Percentiles rank a stretch among this genome's conserved stretches.
Evolutionary conservation across 371 early-diverging fungal genomes (phyloP).

Genomic region (Rhizopus stolonifer): DNA sequence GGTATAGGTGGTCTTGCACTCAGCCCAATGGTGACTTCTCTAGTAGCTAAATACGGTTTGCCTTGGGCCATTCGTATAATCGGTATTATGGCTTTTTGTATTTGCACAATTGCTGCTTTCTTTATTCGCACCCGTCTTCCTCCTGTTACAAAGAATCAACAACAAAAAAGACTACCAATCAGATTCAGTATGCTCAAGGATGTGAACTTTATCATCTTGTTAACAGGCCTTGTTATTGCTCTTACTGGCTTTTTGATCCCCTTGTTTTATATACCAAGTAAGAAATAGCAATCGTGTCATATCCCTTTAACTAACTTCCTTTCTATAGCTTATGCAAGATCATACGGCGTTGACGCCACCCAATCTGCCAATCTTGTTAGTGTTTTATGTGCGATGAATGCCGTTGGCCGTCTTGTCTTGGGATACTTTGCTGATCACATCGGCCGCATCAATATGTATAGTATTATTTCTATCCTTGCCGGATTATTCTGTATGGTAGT

Average conservation of each 20-base stretch:
- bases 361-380: conserved; percentile 3
- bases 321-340: conserved; percentile 3
- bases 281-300: background rate
- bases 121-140: conserved; percentile 34
- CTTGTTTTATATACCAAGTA: conserved; percentile 15
- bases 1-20: conserved; percentile 77
- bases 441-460: conserved; percentile 53
- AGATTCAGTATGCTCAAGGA: background rate
- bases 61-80: conserved; percentile 44
- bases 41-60: conserved; percentile 55
- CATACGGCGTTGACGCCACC: conserved; percentile 21
- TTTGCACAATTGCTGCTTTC: conserved; percentile 36
- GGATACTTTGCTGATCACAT: conserved; percentile 38
- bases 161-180: conserved; percentile 11
- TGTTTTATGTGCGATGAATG: conserved; percentile 51
- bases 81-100: conserved; percentile 34
- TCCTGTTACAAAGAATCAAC: conserved; percentile 4
- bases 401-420: conserved; percentile 37
- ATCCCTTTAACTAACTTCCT: conserved; percentile 11
- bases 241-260: conserved; percentile 14
- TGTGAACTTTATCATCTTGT: conserved; percentile 1
- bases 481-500: conserved; percentile 44
- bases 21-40: conserved; percentile 58
- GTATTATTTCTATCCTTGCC: conserved; percentile 23
- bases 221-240: conserved; percentile 3